Conservation (phyloP, 2,329 filamentous ascomycete genomes). For the Hypomyces perniciosus region DNA sequence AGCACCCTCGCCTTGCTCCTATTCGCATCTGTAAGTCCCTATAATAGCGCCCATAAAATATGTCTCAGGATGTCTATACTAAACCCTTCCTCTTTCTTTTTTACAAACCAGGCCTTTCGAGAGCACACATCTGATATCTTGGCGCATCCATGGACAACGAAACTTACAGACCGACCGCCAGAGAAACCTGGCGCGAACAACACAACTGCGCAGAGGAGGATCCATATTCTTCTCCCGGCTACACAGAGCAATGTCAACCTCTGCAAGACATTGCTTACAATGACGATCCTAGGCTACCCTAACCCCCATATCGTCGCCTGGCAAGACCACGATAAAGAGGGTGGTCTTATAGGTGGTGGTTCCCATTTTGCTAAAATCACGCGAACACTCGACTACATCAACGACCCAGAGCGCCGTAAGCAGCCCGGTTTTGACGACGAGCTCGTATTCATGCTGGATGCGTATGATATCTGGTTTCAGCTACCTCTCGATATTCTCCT, state of each 20-base stretch:
- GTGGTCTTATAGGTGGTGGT: conserved; percentile 19
- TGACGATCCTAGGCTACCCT: conserved; percentile 24
- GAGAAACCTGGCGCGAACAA: neutral
- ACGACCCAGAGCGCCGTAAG: conserved; percentile 16
- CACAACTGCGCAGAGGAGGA: neutral
- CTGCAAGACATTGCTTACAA: conserved; percentile 28
- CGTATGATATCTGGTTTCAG: conserved; percentile 30
- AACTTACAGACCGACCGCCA: neutral
- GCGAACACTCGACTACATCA: conserved; percentile 21
- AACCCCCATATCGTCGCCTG: conserved; percentile 23
- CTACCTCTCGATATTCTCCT: conserved; percentile 23
- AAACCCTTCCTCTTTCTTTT: neutral
- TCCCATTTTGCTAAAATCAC: conserved; percentile 27
- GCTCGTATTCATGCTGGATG: conserved; percentile 25
- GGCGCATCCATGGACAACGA: neutral
- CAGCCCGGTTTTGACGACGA: conserved; percentile 22
- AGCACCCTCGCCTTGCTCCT: conserved; percentile 11
- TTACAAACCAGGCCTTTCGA: neutral
- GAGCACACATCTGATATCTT: neutral
- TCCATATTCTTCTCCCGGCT: conserved; percentile 24
- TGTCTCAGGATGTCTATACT: too few relatives aligned
- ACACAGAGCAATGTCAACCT: conserved; percentile 21
- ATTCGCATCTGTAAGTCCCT: conserved; percentile 10
- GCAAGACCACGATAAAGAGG: conserved; percentile 17
- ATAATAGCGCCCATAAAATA: neutral